Conservation (phyloP, 345 rosid genomes). For the Hevea brasiliensis region DNA sequence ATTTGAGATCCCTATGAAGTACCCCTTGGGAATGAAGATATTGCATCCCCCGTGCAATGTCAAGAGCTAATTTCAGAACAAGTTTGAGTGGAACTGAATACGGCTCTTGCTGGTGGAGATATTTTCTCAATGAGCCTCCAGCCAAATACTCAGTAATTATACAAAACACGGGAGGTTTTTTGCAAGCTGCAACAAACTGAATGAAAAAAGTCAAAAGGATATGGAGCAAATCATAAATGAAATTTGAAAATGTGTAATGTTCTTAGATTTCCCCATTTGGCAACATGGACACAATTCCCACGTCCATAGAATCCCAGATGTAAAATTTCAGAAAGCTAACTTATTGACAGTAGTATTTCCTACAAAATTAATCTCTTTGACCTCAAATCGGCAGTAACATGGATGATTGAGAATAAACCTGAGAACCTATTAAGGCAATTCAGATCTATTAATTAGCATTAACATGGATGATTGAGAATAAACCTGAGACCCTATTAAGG, state of each 20-base stretch:
- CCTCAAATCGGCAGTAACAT: neutral
- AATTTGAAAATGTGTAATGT: neutral
- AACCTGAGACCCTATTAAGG: too few species aligned
- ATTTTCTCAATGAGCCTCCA: slow-evolving; percentile 49
- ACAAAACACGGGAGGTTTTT: slow-evolving; percentile 35
- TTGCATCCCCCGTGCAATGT: slow-evolving; percentile 74
- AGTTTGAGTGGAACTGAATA: slow-evolving; percentile 58
- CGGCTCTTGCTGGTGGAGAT: slow-evolving; percentile 71
- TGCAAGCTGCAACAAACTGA: slow-evolving; percentile 44
- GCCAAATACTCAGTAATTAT: slow-evolving; percentile 37
- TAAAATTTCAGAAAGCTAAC: neutral
- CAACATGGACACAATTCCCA: too few species aligned
- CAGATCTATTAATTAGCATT: too few species aligned
- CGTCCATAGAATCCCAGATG: neutral
- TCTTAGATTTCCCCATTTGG: neutral
- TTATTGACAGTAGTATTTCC: neutral
- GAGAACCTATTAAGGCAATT: neutral
- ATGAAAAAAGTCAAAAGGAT: slow-evolving; percentile 19
- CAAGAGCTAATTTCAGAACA: slow-evolving; percentile 63
- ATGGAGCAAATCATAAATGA: neutral
- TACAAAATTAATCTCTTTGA: neutral
- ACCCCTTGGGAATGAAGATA: slow-evolving; percentile 73
- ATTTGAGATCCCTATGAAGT: slow-evolving; percentile 76
- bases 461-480: too few species aligned
- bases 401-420: neutral